A percentile compares a stretch with the other conserved stretches of the same genome.
Evolutionary conservation across 768 basidiomycete species (phyloP).

Genomic region (Rhodotorula paludigena): DNA sequence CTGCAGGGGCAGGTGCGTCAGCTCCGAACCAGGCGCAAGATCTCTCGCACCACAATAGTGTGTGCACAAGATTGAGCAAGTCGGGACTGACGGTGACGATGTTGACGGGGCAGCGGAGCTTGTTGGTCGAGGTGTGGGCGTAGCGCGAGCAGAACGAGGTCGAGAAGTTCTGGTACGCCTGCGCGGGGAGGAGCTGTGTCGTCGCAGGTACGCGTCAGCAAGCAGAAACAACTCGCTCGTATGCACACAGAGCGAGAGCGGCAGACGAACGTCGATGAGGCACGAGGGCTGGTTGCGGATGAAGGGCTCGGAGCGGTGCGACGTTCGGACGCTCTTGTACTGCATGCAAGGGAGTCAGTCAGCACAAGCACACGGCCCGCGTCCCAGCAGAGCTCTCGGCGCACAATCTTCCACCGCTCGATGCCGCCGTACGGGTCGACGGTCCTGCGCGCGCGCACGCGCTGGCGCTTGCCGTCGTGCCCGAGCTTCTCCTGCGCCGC

Average conservation of each 20-base stretch:
- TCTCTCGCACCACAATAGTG: background rate
- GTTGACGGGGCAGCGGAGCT: slow-evolving; percentile 94
- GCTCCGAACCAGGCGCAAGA: background rate
- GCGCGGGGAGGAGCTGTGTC: slow-evolving; percentile 78
- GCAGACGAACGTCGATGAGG: slow-evolving; percentile 67
- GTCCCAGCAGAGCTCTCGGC: slow-evolving; percentile 41
- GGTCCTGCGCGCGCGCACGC: slow-evolving; percentile 64
- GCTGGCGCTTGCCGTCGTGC: slow-evolving; percentile 37
- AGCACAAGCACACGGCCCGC: no score
- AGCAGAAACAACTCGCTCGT: background rate
- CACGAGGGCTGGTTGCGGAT: slow-evolving; percentile 72
- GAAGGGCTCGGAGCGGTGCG: slow-evolving; percentile 25
- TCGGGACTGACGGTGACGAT: slow-evolving; percentile 73
- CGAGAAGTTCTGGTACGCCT: slow-evolving; percentile 85
- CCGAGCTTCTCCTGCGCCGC: slow-evolving; percentile 72
- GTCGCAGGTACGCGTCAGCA: background rate
- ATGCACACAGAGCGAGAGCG: slow-evolving; percentile 2
- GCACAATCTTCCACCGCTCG: slow-evolving; percentile 76
- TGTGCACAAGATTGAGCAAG: no score
- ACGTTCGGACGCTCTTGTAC: slow-evolving; percentile 23
- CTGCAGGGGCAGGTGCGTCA: slow-evolving; percentile 49
- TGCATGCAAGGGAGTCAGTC: background rate
- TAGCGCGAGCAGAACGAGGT: slow-evolving; percentile 95
- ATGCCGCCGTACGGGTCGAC: slow-evolving; percentile 90
- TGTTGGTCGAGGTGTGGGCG: slow-evolving; percentile 97